Conservation (phyloP, 768 basidiomycete genomes). For the Gyrodon lividus region DNA sequence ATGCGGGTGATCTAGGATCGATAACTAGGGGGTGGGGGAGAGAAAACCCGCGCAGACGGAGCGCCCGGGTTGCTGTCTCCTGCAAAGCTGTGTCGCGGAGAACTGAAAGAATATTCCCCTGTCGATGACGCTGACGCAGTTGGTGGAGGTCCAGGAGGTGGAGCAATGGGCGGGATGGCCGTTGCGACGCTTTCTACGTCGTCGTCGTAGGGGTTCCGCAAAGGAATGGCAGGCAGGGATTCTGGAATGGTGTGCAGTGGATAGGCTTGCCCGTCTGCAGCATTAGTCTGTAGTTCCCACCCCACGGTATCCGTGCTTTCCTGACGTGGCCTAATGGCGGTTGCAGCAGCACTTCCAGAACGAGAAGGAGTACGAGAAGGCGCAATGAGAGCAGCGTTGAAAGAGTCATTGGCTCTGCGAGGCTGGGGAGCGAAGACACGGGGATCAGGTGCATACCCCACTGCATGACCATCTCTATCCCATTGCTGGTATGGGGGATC, state of each 20-base stretch:
- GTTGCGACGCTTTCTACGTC: slow-evolving; percentile 17
- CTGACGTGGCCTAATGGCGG: slow-evolving; percentile 14
- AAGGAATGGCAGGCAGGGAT: slow-evolving; percentile 1
- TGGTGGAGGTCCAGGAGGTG: slow-evolving; percentile 7
- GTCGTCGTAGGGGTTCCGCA: slow-evolving; percentile 28
- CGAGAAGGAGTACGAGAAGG: slow-evolving; percentile 14
- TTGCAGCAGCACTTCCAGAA: slow-evolving; percentile 10
- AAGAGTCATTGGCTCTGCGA: slow-evolving; percentile 21
- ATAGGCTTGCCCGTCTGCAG: slow-evolving; percentile 25
- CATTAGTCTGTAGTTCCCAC: slow-evolving; percentile 31
- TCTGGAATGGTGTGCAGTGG: slow-evolving; percentile 22
- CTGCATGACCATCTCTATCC: slow-evolving; percentile 48
- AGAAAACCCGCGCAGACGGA: slow-evolving; percentile 1
- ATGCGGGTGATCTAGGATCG: slow-evolving; percentile 1
- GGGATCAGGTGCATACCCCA: slow-evolving; percentile 47
- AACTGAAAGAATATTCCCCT: slow-evolving; percentile 25
- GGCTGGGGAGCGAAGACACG: slow-evolving; percentile 54
- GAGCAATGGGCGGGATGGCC: slow-evolving; percentile 9
- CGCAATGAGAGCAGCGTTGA: slow-evolving; percentile 13
- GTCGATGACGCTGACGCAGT: slow-evolving; percentile 6
- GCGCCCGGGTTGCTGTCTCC: slow-evolving; percentile 1
- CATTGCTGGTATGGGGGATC: slow-evolving; percentile 45
- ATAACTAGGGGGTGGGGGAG: slow-evolving; percentile 25
- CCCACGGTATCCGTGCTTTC: slow-evolving; percentile 30
- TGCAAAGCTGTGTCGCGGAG: slow-evolving; percentile 26